Base-by-base conservation (phyloP, 805 yeast genomes). In the Clavispora carvajalis region DNA sequence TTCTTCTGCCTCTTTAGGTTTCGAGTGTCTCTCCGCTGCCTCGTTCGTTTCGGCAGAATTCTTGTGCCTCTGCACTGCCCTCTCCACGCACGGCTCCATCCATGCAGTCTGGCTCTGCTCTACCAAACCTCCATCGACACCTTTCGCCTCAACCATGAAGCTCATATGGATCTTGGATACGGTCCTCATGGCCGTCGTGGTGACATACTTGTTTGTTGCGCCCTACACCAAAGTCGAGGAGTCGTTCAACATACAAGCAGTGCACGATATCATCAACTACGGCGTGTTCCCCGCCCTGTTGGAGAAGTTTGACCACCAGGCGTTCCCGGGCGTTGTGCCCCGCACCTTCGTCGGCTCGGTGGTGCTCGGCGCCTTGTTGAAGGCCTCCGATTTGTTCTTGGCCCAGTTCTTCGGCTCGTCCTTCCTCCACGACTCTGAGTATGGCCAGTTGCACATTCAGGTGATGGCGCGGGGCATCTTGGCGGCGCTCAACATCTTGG, bases 151-250 rank as follows among this genome's bases (percentile, higher is more conserved):
- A 13, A n/a, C 36, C 13, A 45, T 45, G 48, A 45, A 45, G 24
- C 15, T 18, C 50, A 43, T 22, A 24, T 49, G 46, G 42, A 23
- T 38, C 21, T 13, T 48, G 28, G 56, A 52, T 29, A 26, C 31
- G 23, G 39, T 65, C 5, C 58, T 82, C 12, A 45, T 84, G 16
- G 67, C 62, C 3, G 57, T 73, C 5, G 69, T 84, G 9, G 57
- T 69, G 2, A 60, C 62, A 35, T 80, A 82, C 55, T 51, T 84
- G 45, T 47, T 67, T 9, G 51, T 76, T 1, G 73, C 96, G 0
- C 97, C 96, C 0, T 87, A 67, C 60, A 83, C 97, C 1, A 91
- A 91, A 62, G 96, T 91, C 0, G 97, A 91, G 58, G 98, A 91
- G 59, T 86, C 96, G 22, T 91, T 91, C 70, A 86, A 82, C 51